Evolutionary conservation across 768 basidiomycete species (phyloP), one percentile per base, ranked within the genome.

Genomic region (Trametes coccinea): DNA sequence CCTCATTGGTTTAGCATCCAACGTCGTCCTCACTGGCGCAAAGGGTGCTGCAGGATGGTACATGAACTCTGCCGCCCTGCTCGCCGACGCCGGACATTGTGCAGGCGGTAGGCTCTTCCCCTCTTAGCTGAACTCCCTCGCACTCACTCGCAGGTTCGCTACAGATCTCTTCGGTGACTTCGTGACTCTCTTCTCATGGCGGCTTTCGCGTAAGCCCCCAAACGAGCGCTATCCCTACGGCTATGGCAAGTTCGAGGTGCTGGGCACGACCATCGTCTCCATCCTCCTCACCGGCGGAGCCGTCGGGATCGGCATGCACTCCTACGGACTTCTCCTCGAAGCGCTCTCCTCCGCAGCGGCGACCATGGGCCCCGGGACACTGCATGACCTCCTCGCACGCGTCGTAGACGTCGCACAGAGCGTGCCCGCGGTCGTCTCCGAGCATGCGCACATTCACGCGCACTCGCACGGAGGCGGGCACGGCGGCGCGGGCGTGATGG

Each of bases 41-140:
- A 99, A 99, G 73, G 96, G 94, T 41, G 69, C 82, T 10, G 95
- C 96, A 41, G 97, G 95, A 22, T 90, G 89, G 84, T 87, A 84
- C 70, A 83, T 92, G 82, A 94, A 98, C 68, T 94, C 92, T 5
- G 93, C 94, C 7, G 87, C 93, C 0, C 77, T 98, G 45, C 80
- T 98, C 14, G 96, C 96, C 3, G 96, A 98, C 67, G 95, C 95
- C 0, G 95, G 92, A 27, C 96, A 99, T 72, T 93, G 91, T 0
- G 61, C 92, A 63, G 92, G 91, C 69, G 93, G 91, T 92, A 66
- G 65, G 87, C 81, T 34, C 34, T 56, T 16, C 37, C 52, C 50
- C 22, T 52, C 53, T 30, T 44, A 16, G 11, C 16, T 40, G 30
- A 37, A 11, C 17, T 46, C 27, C 37, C 17, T 14, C 29, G 13